Conservation (phyloP, 495 filamentous ascomycete species). For the Sordaria brevicollis region DNA sequence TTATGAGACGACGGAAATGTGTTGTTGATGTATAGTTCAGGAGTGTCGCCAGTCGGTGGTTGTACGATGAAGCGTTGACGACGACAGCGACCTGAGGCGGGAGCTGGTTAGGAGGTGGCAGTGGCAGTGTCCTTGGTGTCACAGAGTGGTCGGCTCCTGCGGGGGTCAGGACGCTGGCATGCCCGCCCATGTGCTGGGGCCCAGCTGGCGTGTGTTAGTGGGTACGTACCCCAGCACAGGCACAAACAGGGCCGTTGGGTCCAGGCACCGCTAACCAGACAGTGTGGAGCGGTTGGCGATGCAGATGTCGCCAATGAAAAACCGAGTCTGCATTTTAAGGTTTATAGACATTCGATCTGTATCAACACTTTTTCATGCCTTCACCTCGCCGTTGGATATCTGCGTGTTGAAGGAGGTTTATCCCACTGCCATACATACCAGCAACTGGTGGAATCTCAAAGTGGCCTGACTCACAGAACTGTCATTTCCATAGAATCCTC, state of each 20-base stretch:
- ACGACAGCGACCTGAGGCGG: too few relatives aligned
- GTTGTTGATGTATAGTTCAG: neutral
- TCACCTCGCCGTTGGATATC: neutral
- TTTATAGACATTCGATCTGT: neutral
- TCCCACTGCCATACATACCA: neutral
- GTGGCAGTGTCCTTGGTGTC: neutral
- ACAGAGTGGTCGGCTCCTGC: constrained; percentile 11
- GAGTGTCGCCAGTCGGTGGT: neutral
- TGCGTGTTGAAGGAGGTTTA: neutral
- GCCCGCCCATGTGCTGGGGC: neutral
- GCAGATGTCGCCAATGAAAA: neutral
- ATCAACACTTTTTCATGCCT: neutral
- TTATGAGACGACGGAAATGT: neutral
- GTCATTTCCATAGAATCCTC: neutral
- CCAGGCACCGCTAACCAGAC: neutral
- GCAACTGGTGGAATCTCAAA: neutral
- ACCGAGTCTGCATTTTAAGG: neutral
- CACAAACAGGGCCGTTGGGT: neutral
- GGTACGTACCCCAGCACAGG: neutral
- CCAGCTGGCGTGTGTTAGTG: neutral
- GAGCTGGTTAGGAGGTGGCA: neutral
- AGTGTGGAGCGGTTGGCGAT: neutral
- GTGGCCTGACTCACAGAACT: neutral
- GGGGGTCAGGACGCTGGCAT: constrained; percentile 10
- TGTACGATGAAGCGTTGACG: neutral